A percentile compares a stretch with the other conserved stretches of the same genome.
These are phyloP conservation scores for Pythium rhizo-oryzae DNA, from an alignment of 352 stramenopile species.

Conservation along the genomic window DNA sequence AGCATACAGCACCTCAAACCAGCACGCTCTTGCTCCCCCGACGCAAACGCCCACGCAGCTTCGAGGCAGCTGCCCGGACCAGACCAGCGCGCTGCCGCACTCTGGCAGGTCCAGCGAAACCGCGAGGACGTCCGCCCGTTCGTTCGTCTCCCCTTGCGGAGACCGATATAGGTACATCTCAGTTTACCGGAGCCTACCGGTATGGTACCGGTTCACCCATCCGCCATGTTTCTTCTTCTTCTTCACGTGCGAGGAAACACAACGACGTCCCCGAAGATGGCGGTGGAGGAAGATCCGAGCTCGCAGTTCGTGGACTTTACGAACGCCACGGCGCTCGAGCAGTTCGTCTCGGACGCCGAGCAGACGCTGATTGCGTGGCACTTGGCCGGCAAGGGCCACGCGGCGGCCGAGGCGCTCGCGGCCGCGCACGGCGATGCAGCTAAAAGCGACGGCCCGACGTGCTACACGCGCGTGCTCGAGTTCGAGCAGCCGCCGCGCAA, in stretches of 20 bases:
- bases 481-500: slow-evolving; percentile 27
- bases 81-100: too few species aligned
- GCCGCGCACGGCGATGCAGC: slow-evolving; percentile 17
- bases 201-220: background rate
- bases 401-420: slow-evolving; percentile 41
- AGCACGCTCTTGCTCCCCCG: too few species aligned
- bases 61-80: too few species aligned
- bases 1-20: too few species aligned
- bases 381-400: slow-evolving; percentile 66
- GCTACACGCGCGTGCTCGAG: slow-evolving; percentile 31
- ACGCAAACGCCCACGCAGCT: too few species aligned
- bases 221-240: too few species aligned
- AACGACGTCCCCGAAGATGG: slow-evolving; percentile 30
- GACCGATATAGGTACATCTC: background rate
- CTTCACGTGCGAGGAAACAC: background rate
- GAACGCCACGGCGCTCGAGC: slow-evolving; percentile 78
- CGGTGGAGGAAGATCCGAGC: slow-evolving; percentile 84
- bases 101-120: too few species aligned
- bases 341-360: slow-evolving; percentile 79
- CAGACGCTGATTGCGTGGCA: slow-evolving; percentile 75
- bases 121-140: too few species aligned
- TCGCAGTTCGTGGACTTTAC: slow-evolving; percentile 89
- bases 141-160: too few species aligned
- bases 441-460: background rate
- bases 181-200: background rate